Percentiles rank a stretch among this genome's conserved stretches.
These are phyloP conservation scores for Aspergillus sp. DNA, from an alignment of 2,329 filamentous ascomycete genomes.

Conservation along the genomic window DNA sequence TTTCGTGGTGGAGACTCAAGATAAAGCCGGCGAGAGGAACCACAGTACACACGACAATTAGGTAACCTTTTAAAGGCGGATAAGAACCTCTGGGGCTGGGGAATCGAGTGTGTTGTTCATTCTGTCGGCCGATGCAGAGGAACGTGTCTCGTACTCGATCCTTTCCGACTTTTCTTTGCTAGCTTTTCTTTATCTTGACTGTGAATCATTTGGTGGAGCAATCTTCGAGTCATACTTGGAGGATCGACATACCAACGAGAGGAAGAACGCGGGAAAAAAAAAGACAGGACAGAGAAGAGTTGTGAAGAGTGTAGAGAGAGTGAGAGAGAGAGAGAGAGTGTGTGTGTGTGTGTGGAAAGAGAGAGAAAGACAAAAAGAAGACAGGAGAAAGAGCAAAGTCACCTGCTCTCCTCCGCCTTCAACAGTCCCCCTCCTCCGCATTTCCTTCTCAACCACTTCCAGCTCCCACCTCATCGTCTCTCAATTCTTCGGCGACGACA, in stretches of 20 bases:
- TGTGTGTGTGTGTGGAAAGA: background rate
- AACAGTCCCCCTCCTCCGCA: background rate
- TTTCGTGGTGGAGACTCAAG: conserved; percentile 26
- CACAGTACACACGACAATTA: background rate
- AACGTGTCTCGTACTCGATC: background rate
- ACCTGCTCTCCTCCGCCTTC: background rate
- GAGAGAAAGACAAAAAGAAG: background rate
- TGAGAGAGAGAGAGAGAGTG: background rate
- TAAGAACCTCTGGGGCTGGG: background rate
- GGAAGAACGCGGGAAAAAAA: background rate
- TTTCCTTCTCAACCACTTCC: background rate
- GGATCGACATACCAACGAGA: background rate
- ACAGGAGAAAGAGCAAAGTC: background rate
- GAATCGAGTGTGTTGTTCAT: background rate
- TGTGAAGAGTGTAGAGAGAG: background rate
- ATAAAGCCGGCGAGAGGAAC: conserved; percentile 22
- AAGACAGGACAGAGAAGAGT: background rate
- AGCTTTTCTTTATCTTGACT: background rate
- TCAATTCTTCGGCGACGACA: too few relatives aligned
- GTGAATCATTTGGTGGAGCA: background rate
- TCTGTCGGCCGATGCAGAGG: background rate
- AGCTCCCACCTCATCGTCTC: too few relatives aligned
- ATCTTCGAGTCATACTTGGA: background rate
- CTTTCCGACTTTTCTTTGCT: background rate
- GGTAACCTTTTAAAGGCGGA: background rate